Base-by-base conservation (phyloP, 306 rosid genomes). In the Castanospermum australe region DNA sequence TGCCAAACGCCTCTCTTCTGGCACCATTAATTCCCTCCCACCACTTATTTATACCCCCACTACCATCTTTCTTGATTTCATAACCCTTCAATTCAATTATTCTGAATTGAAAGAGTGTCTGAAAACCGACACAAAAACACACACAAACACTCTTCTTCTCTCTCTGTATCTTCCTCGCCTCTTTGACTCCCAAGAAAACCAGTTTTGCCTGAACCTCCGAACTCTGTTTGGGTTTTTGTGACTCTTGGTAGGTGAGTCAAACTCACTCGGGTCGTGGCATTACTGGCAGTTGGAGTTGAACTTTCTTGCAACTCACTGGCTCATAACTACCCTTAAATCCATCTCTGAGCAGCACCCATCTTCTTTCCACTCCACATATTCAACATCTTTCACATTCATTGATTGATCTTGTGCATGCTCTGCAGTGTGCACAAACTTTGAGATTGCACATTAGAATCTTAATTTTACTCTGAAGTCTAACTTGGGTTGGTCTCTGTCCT, bases 141-240 rank as follows among this genome's bases (percentile, higher is more conserved):
- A 66, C 75, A 21, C 41, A n/a, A n/a, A n/a, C n/a, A n/a, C n/a
- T n/a, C n/a, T n/a, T n/a, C n/a, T n/a, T 22, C 8, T 9, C 52
- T 36, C 50, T 48, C 12, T 35, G 28, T 60, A n/a, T 25, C 71
- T 39, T 48, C 32, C 48, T 62, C 38, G 5, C 33, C 15, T 48
- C 36, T 17, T 64, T 79, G 78, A 79, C 81, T 52, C 45, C 32
- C 17, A 30, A 35, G 13, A 47, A 64, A 80, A 77, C 72, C 72
- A 38, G 14, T 76, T 77, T 83, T 5, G 44, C 61, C 80, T 71
- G 66, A 38, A 47, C 70, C 59, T 79, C 82, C 85, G 63, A 76
- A 70, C 72, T 74, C 79, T 39, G 0, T 6, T 33, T 84, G 1
- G 36, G 21, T 0, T 45, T 81, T 51, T 56, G 8, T 22, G 60